These are phyloP conservation scores for Xylaria sp. DNA, from an alignment of 2,329 filamentous ascomycete species.

Conservation along the genomic window DNA sequence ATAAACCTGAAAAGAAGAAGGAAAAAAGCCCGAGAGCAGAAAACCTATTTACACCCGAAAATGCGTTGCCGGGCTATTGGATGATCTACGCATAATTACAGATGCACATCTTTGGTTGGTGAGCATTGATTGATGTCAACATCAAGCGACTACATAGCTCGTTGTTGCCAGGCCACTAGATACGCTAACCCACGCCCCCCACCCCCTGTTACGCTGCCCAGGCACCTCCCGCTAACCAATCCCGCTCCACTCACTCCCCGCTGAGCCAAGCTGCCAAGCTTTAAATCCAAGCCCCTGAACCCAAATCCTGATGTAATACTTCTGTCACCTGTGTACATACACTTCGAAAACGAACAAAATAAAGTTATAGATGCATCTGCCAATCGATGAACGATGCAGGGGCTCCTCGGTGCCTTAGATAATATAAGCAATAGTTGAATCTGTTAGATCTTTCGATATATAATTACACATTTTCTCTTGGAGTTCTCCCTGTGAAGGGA, in stretches of 20 bases:
- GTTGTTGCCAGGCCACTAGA: slow-evolving; percentile 33
- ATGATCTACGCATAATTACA: background rate
- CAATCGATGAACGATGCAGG: no score
- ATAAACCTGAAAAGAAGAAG: background rate
- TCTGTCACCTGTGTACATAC: no score
- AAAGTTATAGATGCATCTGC: no score
- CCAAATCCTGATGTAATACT: background rate
- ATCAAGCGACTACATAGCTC: background rate
- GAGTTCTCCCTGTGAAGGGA: background rate
- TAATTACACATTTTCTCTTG: no score
- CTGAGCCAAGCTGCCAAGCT: background rate
- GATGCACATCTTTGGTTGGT: slow-evolving; percentile 11
- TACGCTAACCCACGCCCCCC: background rate
- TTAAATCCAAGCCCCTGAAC: background rate
- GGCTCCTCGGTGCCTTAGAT: background rate
- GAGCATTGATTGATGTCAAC: background rate
- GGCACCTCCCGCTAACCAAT: slow-evolving; percentile 1
- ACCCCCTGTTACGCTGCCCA: background rate
- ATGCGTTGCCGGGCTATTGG: background rate
- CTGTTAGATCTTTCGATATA: background rate
- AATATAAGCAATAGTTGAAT: background rate
- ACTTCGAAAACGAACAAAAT: no score
- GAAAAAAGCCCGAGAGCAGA: background rate
- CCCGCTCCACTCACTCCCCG: slow-evolving; percentile 16
- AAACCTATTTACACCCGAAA: background rate